Base-by-base conservation (phyloP, 2,329 filamentous ascomycete genomes). In the Paraphoma sp. region DNA sequence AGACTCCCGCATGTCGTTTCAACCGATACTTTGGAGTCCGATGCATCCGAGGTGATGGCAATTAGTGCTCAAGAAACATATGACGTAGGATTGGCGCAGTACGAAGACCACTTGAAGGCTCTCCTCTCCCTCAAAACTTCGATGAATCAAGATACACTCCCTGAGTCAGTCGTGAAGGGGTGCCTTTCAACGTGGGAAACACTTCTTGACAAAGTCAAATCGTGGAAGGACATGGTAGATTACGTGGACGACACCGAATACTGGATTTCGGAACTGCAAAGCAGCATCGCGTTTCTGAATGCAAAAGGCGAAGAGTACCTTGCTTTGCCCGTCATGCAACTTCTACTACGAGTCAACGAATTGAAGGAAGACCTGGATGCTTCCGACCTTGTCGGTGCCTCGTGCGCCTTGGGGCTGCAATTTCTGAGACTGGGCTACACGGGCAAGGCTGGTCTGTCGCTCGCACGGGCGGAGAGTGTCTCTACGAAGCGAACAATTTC, bases 371-470 rank as follows among this genome's bases (percentile, higher is more conserved):
- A 64, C 3, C 57, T 63, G 59, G 69, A 77, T 51, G 38, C 56
- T 56, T 81, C 77, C 2, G 76, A 76, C 54, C 74, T 78, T 23
- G 77, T 81, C 43, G 70, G 70, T 33, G 78, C 72, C 57, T 76
- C 80, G 23, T 81, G 76, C 60, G 75, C 78, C 12, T 74, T 88
- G 6, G 83, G 82, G 1, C 64, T 82, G 7, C 84, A 87, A 59
- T 86, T 87, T 65, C 78, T 86, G 43, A 79, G 81, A 5, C 79
- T 89, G 57, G 88, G 87, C 29, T 86, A 88, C 63, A 83, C 83
- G 47, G 83, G 83, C 43, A 85, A 84, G 66, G 86, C 87, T 45
- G 81, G 81, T 6, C 69, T 82, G 5, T 73, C 83, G 2, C 81
- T 97, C 14, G 81, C 83, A 1, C 82, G 84, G 52, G 86, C 87